Percentiles rank a stretch among this genome's conserved stretches.
Evolutionary conservation across 2,329 filamentous ascomycete genomes (phyloP).

Genomic region (Verticillium alfalfae): DNA sequence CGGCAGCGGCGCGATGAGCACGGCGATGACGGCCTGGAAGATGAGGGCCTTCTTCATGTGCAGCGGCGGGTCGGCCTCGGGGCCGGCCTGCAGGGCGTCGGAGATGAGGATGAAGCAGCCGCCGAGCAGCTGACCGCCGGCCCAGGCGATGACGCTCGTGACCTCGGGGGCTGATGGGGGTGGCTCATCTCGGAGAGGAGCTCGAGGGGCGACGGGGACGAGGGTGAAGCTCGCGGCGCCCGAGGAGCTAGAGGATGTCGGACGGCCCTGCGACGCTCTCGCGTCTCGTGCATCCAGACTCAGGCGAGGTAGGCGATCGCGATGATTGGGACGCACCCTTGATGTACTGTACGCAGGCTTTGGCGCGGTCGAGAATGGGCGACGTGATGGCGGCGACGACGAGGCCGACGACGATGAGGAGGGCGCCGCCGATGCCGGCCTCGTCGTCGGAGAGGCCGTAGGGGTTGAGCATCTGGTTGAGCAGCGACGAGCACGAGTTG

Average conservation of each 20-base stretch:
- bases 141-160: constrained; percentile 78
- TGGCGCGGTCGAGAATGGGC: constrained; percentile 80
- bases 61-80: constrained; percentile 49
- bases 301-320: constrained; percentile 70
- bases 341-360: constrained; percentile 69
- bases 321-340: constrained; percentile 68
- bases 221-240: constrained; percentile 77
- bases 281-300: constrained; percentile 64
- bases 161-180: constrained; percentile 86
- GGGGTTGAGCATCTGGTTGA: constrained; percentile 85
- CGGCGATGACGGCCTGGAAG: constrained; percentile 69
- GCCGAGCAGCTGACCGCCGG: constrained; percentile 78
- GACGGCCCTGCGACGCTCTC: constrained; percentile 62
- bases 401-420: constrained; percentile 86
- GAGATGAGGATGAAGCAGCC: constrained; percentile 79
- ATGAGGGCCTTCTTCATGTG: constrained; percentile 74
- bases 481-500: constrained; percentile 81
- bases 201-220: constrained; percentile 78
- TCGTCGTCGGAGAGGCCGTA: constrained; percentile 80
- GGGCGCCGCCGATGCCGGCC: constrained; percentile 81
- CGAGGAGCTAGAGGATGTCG: constrained; percentile 68
- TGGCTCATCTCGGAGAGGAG: constrained; percentile 83
- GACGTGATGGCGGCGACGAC: constrained; percentile 69
- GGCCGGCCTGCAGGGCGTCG: constrained; percentile 61
- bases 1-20: constrained; percentile 61